Percentiles rank a stretch among this genome's conserved stretches.
These are phyloP conservation scores for Tricholoma bakamatsutake DNA, from an alignment of 768 basidiomycete genomes.

Conservation along the genomic window DNA sequence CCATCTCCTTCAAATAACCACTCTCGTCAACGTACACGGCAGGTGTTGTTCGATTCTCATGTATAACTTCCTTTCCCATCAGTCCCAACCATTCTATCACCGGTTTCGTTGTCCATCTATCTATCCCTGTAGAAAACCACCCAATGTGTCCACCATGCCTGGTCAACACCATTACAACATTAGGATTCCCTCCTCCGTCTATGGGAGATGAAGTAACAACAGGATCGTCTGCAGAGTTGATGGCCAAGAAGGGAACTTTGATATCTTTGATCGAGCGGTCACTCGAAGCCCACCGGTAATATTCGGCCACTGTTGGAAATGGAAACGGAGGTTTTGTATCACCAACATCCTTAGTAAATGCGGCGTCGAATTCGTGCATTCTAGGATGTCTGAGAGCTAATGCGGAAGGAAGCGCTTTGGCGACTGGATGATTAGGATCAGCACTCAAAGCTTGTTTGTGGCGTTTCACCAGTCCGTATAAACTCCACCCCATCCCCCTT, in stretches of 20 bases:
- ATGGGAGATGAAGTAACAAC: conserved; percentile 43
- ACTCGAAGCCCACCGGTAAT: conserved; percentile 36
- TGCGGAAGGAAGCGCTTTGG: conserved; percentile 30
- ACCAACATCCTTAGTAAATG: conserved; percentile 46
- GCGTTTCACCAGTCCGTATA: conserved; percentile 38
- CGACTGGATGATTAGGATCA: conserved; percentile 33
- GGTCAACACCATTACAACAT: conserved; percentile 44
- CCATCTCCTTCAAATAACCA: not conserved
- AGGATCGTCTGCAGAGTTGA: conserved; percentile 60
- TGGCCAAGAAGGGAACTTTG: conserved; percentile 51
- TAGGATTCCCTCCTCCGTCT: conserved; percentile 33
- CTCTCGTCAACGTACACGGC: not conserved
- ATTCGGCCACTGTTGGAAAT: conserved; percentile 19
- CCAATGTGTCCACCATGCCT: conserved; percentile 56
- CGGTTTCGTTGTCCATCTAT: conserved; percentile 46
- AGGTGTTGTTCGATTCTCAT: not conserved
- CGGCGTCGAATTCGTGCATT: conserved; percentile 39
- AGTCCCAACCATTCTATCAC: conserved; percentile 45
- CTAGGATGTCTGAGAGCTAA: conserved; percentile 31
- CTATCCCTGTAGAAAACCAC: conserved; percentile 46
- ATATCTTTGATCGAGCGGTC: conserved; percentile 42
- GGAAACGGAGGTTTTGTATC: conserved; percentile 32
- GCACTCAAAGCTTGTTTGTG: conserved; percentile 34
- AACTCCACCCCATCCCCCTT: conserved; percentile 54
- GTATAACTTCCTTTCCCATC: not conserved